Evolutionary conservation across 2,329 filamentous ascomycete genomes (phyloP).

Genomic region (Claviceps humidiphila): DNA sequence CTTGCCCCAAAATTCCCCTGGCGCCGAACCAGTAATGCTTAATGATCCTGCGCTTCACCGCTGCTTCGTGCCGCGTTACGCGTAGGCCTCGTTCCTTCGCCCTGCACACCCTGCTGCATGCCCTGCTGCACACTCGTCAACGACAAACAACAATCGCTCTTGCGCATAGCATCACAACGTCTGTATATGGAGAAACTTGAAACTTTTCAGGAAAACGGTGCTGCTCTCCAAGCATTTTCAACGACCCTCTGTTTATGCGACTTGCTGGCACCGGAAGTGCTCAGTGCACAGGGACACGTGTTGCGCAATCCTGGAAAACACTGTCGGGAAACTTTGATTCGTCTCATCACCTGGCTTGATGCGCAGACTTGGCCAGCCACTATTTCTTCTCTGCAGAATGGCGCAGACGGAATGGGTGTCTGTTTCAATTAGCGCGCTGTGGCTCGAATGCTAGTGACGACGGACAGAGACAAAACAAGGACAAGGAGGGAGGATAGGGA

Average conservation of each 20-base stretch:
- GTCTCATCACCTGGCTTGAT: no score
- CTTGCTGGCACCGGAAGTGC: no score
- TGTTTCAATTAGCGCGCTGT: neutral
- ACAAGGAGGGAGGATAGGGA: neutral
- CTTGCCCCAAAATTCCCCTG: no score
- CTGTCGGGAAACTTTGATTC: no score
- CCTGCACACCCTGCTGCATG: neutral
- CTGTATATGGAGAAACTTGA: no score
- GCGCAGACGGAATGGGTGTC: neutral
- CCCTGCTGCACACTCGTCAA: constrained; percentile 1
- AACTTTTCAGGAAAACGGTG: no score
- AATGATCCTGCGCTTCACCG: neutral
- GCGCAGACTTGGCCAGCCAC: neutral
- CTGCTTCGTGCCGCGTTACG: neutral
- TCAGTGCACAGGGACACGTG: no score
- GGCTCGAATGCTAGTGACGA: no score
- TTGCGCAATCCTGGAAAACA: no score
- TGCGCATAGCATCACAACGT: no score
- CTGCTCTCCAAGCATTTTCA: no score
- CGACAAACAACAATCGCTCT: neutral
- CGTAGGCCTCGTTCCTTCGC: neutral
- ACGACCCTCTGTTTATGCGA: no score
- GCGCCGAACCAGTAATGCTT: neutral
- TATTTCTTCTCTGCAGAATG: neutral
- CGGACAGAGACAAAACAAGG: neutral